Evolutionary conservation across 139 green algal genomes (phyloP), one percentile per base, ranked within the genome.

Genomic region (Microglena sp.): DNA sequence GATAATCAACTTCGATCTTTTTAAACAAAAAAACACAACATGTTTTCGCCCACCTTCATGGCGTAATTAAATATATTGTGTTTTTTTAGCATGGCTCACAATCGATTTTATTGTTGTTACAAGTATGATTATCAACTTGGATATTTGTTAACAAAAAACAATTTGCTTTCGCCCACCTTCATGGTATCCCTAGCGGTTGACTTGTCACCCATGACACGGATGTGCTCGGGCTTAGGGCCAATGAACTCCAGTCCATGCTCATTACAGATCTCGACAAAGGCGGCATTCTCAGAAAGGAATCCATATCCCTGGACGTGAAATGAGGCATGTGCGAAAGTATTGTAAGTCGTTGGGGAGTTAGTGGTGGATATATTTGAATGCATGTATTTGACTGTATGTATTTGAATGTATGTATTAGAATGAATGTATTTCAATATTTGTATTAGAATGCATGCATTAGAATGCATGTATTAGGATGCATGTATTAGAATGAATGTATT

Each of bases 221-320:
- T 97, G 60, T 89, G 84, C 3, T 90, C 78, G 2, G 87, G 73
- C 68, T 84, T 86, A 36, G 92, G 92, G n/a, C 92, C 92, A 66
- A 98, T 98, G 83, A 98, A 98, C 67, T 92, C 86, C 34, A 98
- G 85, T 59, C 89, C 88, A 70, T 97, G 92, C 68, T 97, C 92
- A 27, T 40, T 77, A 72, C 91, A 97, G 68, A 98, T 97, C 66
- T 97, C 91, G 45, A 97, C 92, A 77, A 98, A 98, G 2, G 77
- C 82, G 34, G 92, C 86, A 71, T 96, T 96, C 78, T 98, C 92
- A 24, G 87, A 93, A 22, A 98, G 77, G 76, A 98, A 98, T 43
- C 92, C 92, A 73, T 98, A 98, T 45, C 92, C 92, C 81, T 91
- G 80, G 40, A 15, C 18, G 40, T 50, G 40, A 50, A 15, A 11